phyloP scores from a whole-genome alignment of 2,329 filamentous ascomycete species.

The Arthroderma uncinatum region DNA sequence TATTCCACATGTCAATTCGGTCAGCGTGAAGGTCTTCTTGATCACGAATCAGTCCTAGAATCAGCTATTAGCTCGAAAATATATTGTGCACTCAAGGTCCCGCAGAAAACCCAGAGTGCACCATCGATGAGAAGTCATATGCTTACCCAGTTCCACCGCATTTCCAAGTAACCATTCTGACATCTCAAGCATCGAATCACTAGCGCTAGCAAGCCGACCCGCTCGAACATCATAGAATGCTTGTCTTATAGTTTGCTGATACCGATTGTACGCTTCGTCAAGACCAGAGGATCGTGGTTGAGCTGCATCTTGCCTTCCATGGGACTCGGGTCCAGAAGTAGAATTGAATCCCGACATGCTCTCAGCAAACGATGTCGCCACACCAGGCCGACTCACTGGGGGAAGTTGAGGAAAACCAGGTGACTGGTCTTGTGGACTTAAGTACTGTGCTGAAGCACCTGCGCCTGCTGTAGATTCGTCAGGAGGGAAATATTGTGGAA shows the following conservation, averaged over 20 bases:
- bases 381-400: constrained; percentile 41
- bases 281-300: constrained; percentile 38
- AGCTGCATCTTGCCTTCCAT: constrained; percentile 20
- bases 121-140: constrained; percentile 10
- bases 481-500: constrained; percentile 62
- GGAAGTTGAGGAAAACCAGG: constrained; percentile 51
- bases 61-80: constrained; percentile 20
- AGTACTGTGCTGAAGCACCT: constrained; percentile 48
- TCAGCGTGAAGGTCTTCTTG: constrained; percentile 64
- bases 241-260: constrained; percentile 45
- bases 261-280: constrained; percentile 58
- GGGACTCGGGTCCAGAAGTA: constrained; percentile 30
- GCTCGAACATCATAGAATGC: constrained; percentile 63
- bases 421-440: constrained; percentile 53
- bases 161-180: constrained; percentile 57
- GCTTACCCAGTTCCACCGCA: constrained; percentile 55
- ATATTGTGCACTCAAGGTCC: constrained; percentile 16
- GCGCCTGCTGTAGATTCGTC: constrained; percentile 55
- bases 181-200: constrained; percentile 47
- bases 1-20: constrained; percentile 76
- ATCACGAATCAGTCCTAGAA: constrained; percentile 69
- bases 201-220: constrained; percentile 50
- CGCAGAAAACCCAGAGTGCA: constrained; percentile 1
- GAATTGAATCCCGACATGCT: constrained; percentile 41
- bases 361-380: constrained; percentile 42